Percentiles rank a stretch among this genome's conserved stretches.
Evolutionary conservation across 441 rosid species (phyloP).

Genomic region (Populus hybrid): DNA sequence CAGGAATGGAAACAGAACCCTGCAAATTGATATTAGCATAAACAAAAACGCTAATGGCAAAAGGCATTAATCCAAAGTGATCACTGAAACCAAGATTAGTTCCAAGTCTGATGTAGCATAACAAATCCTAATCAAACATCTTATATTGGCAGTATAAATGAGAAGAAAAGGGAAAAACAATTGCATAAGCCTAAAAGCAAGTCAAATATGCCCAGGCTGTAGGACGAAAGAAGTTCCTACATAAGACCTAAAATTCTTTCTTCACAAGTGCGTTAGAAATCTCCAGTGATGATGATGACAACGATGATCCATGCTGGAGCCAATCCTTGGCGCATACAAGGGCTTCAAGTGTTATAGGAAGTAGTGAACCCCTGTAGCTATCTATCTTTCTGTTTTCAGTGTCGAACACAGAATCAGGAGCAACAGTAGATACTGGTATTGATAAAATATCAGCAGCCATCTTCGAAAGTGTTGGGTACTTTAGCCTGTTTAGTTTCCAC

Average conservation of each 20-base stretch:
- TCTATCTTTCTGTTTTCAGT: conserved; percentile 55
- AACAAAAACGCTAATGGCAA: not conserved
- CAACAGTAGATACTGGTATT: conserved; percentile 61
- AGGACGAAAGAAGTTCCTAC: conserved; percentile 11
- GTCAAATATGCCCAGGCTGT: conserved; percentile 12
- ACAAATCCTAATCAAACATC: conserved; percentile 6
- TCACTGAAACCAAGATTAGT: not conserved
- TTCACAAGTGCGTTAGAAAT: conserved; percentile 30
- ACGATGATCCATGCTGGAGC: conserved; percentile 48
- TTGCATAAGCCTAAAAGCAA: conserved; percentile 12
- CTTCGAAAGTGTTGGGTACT: conserved; percentile 83
- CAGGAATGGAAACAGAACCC: not conserved
- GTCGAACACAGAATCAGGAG: conserved; percentile 61
- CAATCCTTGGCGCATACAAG: conserved; percentile 85
- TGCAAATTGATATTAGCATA: not conserved
- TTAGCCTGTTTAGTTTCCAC: conserved; percentile 77
- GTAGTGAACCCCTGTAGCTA: conserved; percentile 54
- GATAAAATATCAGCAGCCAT: conserved; percentile 84
- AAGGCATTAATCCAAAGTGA: not conserved
- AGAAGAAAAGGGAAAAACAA: not conserved
- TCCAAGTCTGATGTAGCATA: not conserved
- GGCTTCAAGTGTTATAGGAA: conserved; percentile 77
- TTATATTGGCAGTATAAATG: not conserved
- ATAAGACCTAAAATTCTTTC: conserved; percentile 34
- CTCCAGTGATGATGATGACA: conserved; percentile 10